Percentiles rank a stretch among this genome's conserved stretches.
Conservation (phyloP, 2,329 filamentous ascomycete species). For the Aspergillus awamori region DNA sequence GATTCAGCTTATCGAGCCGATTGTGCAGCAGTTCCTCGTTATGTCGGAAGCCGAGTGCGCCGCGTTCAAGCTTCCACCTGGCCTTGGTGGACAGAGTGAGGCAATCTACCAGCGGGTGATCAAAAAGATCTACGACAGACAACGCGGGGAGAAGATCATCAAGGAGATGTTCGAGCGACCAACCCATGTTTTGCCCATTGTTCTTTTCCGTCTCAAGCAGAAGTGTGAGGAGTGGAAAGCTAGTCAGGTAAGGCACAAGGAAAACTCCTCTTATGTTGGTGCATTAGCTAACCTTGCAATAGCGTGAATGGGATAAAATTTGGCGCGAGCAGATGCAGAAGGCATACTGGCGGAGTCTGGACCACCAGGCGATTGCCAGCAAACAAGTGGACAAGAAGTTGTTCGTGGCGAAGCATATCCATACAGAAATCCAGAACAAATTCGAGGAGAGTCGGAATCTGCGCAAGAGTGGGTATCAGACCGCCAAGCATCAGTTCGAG, state of each 20-base stretch:
- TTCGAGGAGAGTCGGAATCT: slow-evolving; percentile 85
- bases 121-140: slow-evolving; percentile 92
- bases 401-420: slow-evolving; percentile 85
- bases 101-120: slow-evolving; percentile 96
- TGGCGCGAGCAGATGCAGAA: slow-evolving; percentile 95
- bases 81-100: slow-evolving; percentile 88
- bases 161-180: slow-evolving; percentile 83
- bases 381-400: slow-evolving; percentile 89
- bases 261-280: neutral
- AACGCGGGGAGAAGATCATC: slow-evolving; percentile 81
- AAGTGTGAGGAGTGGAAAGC: slow-evolving; percentile 98
- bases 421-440: slow-evolving; percentile 87
- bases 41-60: slow-evolving; percentile 74
- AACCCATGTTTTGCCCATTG: slow-evolving; percentile 82
- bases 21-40: slow-evolving; percentile 84
- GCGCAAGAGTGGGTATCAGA: slow-evolving; percentile 62
- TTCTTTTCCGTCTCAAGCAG: slow-evolving; percentile 87
- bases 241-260: slow-evolving; percentile 60
- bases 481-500: slow-evolving; percentile 71
- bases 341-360: slow-evolving; percentile 93
- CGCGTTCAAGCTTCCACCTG: slow-evolving; percentile 76
- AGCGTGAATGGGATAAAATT: slow-evolving; percentile 98
- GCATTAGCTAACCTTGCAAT: slow-evolving; percentile 8
- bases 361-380: slow-evolving; percentile 91
- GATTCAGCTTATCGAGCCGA: slow-evolving; percentile 92